phyloP scores from a whole-genome alignment of 495 filamentous ascomycete genomes.

The Hypoxylon crocopeplum region DNA sequence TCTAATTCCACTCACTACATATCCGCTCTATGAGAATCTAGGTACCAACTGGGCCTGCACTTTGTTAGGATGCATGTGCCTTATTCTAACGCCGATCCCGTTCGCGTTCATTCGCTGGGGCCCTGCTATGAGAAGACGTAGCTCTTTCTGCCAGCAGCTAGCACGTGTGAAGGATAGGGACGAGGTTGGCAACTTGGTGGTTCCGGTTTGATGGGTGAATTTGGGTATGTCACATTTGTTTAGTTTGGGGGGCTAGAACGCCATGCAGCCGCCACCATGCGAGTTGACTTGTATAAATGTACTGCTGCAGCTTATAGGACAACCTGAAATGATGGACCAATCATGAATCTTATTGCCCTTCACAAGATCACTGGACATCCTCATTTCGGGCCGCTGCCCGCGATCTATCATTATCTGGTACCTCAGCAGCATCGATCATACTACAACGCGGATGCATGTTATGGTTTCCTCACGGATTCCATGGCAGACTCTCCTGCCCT shows the following conservation, averaged over 20 bases:
- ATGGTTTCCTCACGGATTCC: constrained; percentile 10
- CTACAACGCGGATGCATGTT: too few relatives aligned
- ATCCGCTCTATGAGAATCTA: neutral
- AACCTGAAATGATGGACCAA: too few relatives aligned
- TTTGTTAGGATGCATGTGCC: neutral
- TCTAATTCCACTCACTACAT: neutral
- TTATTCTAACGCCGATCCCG: neutral
- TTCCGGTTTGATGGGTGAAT: neutral
- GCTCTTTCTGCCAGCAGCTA: neutral
- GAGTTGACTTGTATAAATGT: too few relatives aligned
- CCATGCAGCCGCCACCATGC: too few relatives aligned
- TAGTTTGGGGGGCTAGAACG: too few relatives aligned
- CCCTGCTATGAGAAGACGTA: neutral
- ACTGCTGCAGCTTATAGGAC: too few relatives aligned
- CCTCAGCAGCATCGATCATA: too few relatives aligned
- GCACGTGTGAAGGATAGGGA: neutral
- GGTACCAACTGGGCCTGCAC: neutral
- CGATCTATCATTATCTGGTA: too few relatives aligned
- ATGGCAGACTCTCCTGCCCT: constrained; percentile 9
- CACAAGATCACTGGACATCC: too few relatives aligned
- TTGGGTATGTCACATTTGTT: too few relatives aligned
- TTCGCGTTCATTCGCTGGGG: neutral
- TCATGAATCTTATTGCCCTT: too few relatives aligned
- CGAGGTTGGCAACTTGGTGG: neutral
- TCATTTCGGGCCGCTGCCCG: too few relatives aligned